Percentiles rank a stretch among this genome's conserved stretches.
phyloP scores from a whole-genome alignment of 2,329 filamentous ascomycete species.

The Ilyonectria mors-panacis region DNA sequence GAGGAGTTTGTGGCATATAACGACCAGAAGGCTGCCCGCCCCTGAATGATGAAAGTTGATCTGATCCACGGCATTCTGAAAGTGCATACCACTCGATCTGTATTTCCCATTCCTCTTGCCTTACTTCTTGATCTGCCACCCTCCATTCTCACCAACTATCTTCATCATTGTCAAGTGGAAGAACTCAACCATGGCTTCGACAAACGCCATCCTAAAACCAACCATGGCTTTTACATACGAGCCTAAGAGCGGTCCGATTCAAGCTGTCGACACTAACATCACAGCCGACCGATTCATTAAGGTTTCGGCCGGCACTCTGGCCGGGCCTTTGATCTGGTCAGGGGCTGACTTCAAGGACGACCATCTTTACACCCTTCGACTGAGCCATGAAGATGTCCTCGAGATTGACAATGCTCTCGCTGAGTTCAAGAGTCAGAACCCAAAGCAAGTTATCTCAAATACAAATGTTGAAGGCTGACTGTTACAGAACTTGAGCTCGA shows the following conservation, averaged over 20 bases:
- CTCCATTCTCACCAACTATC: neutral
- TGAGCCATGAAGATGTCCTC: constrained; percentile 35
- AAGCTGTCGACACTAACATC: neutral
- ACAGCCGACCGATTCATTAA: neutral
- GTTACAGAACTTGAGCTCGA: constrained; percentile 37
- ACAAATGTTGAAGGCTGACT: constrained; percentile 28
- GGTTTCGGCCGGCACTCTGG: constrained; percentile 19
- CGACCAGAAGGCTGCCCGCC: neutral
- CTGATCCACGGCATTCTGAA: neutral
- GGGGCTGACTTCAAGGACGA: constrained; percentile 38
- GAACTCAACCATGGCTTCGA: constrained; percentile 8
- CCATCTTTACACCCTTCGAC: constrained; percentile 33
- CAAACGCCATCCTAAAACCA: neutral
- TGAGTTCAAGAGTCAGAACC: constrained; percentile 47
- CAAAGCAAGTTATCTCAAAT: neutral
- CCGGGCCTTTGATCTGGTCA: constrained; percentile 46
- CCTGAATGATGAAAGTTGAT: neutral
- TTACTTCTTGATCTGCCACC: neutral
- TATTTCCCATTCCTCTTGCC: neutral
- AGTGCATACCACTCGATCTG: neutral
- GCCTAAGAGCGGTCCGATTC: neutral
- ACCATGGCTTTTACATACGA: neutral
- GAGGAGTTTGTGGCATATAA: neutral
- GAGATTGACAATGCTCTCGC: constrained; percentile 46
- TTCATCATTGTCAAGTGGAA: neutral